Evolutionary conservation across 495 filamentous ascomycete species (phyloP).

Genomic region (Neurospora sublineolata): DNA sequence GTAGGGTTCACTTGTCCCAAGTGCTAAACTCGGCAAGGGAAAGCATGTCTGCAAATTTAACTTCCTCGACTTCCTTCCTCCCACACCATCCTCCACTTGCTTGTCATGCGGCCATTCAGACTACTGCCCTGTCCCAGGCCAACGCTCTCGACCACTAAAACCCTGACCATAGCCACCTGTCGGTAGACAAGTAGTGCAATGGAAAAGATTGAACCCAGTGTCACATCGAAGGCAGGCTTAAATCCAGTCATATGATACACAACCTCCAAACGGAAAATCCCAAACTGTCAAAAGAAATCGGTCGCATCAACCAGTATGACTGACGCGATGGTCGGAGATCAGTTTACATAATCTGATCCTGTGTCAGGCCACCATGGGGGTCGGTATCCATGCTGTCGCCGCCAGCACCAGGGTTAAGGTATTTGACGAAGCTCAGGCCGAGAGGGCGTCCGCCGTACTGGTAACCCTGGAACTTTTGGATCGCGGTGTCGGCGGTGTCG

Average conservation of each 20-base stretch:
- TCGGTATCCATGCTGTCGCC: slow-evolving; percentile 78
- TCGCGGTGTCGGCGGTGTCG: slow-evolving; percentile 83
- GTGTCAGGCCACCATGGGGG: slow-evolving; percentile 63
- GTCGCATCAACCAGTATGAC: neutral
- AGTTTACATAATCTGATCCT: slow-evolving; percentile 93
- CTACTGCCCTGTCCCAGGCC: neutral
- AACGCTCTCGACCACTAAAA: neutral
- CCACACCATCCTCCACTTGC: neutral
- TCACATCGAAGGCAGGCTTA: neutral
- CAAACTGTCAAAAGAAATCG: neutral
- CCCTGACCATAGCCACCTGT: neutral
- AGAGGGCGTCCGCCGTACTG: slow-evolving; percentile 94
- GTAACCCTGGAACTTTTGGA: slow-evolving; percentile 94
- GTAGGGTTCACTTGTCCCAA: neutral
- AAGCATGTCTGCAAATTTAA: neutral
- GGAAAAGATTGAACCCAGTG: neutral
- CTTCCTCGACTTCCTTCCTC: neutral
- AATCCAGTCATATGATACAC: neutral
- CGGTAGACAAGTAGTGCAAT: neutral
- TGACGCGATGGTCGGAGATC: neutral
- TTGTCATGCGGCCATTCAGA: neutral
- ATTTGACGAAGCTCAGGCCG: slow-evolving; percentile 84
- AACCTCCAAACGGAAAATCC: neutral
- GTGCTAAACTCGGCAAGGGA: neutral
- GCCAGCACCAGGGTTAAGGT: slow-evolving; percentile 48